These are phyloP conservation scores for Wickerhamiella domercqiae DNA, from an alignment of 805 yeast genomes.

Conservation along the genomic window DNA sequence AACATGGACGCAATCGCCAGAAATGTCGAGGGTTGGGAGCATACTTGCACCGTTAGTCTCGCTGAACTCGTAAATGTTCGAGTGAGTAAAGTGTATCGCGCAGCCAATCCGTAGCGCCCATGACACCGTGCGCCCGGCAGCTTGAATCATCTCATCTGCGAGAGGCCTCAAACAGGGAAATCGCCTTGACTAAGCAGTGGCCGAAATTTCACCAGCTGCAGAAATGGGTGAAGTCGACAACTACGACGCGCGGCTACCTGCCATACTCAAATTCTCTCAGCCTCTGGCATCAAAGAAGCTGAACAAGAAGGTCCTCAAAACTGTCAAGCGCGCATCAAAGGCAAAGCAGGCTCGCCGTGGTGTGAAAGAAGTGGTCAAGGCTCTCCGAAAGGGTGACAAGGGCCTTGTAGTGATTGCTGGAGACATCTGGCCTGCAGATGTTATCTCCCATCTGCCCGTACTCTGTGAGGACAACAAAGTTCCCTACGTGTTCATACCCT, in stretches of 20 bases:
- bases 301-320: conserved; percentile 87
- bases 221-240: conserved; percentile 32
- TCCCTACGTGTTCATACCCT: conserved; percentile 86
- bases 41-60: conserved; percentile 87
- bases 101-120: conserved; percentile 26
- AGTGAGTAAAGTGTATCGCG: conserved; percentile 44
- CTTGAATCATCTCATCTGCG: conserved; percentile 3
- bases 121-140: conserved; percentile 14
- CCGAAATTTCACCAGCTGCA: neutral
- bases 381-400: conserved; percentile 94
- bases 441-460: conserved; percentile 92
- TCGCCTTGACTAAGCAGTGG: neutral
- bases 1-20: conserved; percentile 67
- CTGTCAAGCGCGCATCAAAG: conserved; percentile 94
- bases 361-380: conserved; percentile 96
- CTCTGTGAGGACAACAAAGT: conserved; percentile 88
- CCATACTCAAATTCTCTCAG: conserved; percentile 77
- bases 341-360: conserved; percentile 98
- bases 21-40: conserved; percentile 74
- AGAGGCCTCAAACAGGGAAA: neutral
- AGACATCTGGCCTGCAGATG: conserved; percentile 95
- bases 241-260: conserved; percentile 84
- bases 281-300: conserved; percentile 93
- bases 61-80: conserved; percentile 54
- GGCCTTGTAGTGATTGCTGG: conserved; percentile 95